Conservation (phyloP, 805 yeast species). For the Henningerozyma blattae region DNA sequence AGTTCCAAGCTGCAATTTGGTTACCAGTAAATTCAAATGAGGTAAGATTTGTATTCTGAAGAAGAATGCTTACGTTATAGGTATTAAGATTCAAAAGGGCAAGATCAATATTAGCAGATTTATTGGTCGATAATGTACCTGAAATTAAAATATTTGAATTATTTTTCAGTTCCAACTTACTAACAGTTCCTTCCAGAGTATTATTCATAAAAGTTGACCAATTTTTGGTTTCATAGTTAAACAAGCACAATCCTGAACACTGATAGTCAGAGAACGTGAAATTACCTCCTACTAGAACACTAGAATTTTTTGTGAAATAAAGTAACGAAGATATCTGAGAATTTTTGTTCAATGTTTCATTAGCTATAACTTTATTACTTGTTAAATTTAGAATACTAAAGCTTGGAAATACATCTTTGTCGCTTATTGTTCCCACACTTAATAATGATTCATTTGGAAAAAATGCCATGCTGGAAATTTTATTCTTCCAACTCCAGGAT, state of each 20-base stretch:
- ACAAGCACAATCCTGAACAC: slow-evolving; percentile 59
- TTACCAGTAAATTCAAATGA: slow-evolving; percentile 9
- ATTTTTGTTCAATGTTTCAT: slow-evolving; percentile 24
- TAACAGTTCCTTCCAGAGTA: slow-evolving; percentile 39
- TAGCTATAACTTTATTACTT: slow-evolving; percentile 33
- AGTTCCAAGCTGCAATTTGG: slow-evolving; percentile 12
- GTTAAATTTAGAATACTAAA: slow-evolving; percentile 27
- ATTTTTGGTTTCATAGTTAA: slow-evolving; percentile 38
- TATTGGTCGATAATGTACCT: slow-evolving; percentile 36
- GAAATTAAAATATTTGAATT: slow-evolving; percentile 30
- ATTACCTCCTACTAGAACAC: slow-evolving; percentile 55
- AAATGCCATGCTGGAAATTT: slow-evolving; percentile 15
- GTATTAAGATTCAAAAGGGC: background rate
- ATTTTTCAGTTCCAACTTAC: slow-evolving; percentile 38
- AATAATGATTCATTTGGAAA: slow-evolving; percentile 16
- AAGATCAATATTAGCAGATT: background rate
- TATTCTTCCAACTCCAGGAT: slow-evolving; percentile 7
- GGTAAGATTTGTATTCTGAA: background rate
- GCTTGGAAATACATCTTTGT: background rate
- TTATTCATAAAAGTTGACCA: slow-evolving; percentile 35
- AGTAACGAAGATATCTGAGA: slow-evolving; percentile 32
- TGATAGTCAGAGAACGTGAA: slow-evolving; percentile 46
- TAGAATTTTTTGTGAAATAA: slow-evolving; percentile 28
- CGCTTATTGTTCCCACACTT: slow-evolving; percentile 9
- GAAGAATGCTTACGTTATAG: background rate